Base-by-base conservation (phyloP, 2,329 filamentous ascomycete genomes). In the Fusarium sp. region DNA sequence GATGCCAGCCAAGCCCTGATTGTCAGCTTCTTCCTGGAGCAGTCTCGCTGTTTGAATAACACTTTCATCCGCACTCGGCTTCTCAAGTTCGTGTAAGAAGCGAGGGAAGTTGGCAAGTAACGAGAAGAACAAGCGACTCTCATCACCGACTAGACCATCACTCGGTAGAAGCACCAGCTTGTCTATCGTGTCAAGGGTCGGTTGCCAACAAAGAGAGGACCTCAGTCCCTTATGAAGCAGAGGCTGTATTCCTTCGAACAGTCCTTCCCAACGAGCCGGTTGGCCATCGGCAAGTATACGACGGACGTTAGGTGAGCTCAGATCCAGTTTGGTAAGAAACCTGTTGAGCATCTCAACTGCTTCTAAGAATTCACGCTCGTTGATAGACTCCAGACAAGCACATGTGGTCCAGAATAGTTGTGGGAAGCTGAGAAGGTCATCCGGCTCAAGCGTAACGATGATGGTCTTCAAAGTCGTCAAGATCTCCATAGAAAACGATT, bases 371-470 rank as follows among this genome's bases (percentile, higher is more conserved):
- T 99, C 96, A 22, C 91, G 88, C 79, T 99, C 96, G 68, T 98
- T 97, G 74, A 98, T 97, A 0, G 96, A 98, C 75, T 98, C 94
- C 20, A 99, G 82, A 76, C 96, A 99, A 13, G 96, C 96, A 74
- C 94, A 97, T 0, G 93, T 97, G 1, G 95, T 97, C 96, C 96
- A 99, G 79, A 99, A 98, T 1, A 99, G 83, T 74, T 98, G 95
- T 3, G 96, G 96, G 69, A 97, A 97, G n/a, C 90, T 89, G 47
- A 97, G 80, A 3, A 99, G 84, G 75, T 94, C 91, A 37, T 91
- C 87, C 1, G 91, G 85, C 20, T 94, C 90, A 28, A 98, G 82
- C 56, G 95, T 96, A 69, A 89, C 87, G 58, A 99, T 97, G 44
- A 99, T 91, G 0, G 94, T 94, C 75, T 96, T 94, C 51, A 99